Conservation (phyloP, 1,284 basidiomycete genomes). For the Heliocybe sulcata region DNA sequence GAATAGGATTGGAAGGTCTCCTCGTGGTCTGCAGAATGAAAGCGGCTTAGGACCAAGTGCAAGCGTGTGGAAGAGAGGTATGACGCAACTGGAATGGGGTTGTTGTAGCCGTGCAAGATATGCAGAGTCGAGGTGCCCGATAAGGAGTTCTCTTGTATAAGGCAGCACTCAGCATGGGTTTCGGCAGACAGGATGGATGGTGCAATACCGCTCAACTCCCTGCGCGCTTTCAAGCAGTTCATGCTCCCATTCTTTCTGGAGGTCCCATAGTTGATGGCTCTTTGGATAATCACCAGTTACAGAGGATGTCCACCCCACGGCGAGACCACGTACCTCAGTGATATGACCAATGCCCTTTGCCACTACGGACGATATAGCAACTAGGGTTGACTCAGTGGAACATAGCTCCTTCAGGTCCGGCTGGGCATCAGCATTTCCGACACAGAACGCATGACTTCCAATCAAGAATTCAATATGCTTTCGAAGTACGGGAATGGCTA, state of each 20-base stretch:
- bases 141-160: constrained; percentile 14
- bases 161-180: neutral
- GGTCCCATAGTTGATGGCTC: constrained; percentile 70
- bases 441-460: constrained; percentile 42
- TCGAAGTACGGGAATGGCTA: constrained; percentile 68
- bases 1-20: constrained; percentile 82
- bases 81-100: constrained; percentile 56
- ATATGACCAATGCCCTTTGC: constrained; percentile 55
- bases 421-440: constrained; percentile 32
- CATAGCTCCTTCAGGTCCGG: constrained; percentile 46
- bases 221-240: constrained; percentile 44
- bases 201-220: constrained; percentile 38
- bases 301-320: neutral
- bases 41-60: constrained; percentile 5
- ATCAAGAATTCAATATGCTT: constrained; percentile 67
- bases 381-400: constrained; percentile 53
- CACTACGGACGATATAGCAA: constrained; percentile 46
- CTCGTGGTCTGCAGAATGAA: constrained; percentile 44
- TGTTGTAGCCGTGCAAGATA: constrained; percentile 54
- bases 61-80: neutral
- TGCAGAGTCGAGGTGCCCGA: constrained; percentile 40
- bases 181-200: neutral
- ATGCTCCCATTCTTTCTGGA: constrained; percentile 70
- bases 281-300: constrained; percentile 21
- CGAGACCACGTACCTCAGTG: constrained; percentile 33